Evolutionary conservation across 176 grass and related monocot species (phyloP).

Genomic region (Zea mays): DNA sequence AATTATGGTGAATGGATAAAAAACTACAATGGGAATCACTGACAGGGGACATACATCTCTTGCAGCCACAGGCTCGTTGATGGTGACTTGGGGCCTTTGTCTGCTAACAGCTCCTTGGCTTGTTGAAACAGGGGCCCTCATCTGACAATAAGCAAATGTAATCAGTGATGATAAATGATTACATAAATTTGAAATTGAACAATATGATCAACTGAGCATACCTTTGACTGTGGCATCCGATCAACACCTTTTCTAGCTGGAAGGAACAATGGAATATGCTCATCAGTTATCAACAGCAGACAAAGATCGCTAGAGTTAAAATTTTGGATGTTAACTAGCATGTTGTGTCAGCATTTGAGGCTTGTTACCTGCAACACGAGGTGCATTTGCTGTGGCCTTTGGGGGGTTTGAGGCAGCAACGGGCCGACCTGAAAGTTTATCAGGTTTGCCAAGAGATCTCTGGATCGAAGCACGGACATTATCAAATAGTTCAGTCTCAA

Average conservation of each 20-base stretch:
- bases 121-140: slow-evolving; percentile 38
- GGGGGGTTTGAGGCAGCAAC: slow-evolving; percentile 21
- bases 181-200: neutral
- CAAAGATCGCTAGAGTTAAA: neutral
- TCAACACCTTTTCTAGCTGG: slow-evolving; percentile 54
- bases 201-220: slow-evolving; percentile 13
- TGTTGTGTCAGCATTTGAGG: neutral
- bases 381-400: slow-evolving; percentile 24
- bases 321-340: neutral
- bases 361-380: slow-evolving; percentile 43
- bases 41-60: slow-evolving; percentile 43
- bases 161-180: neutral
- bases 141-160: slow-evolving; percentile 33
- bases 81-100: slow-evolving; percentile 40
- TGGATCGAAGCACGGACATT: slow-evolving; percentile 76
- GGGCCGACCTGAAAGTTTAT: slow-evolving; percentile 34
- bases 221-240: slow-evolving; percentile 61
- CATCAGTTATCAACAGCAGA: slow-evolving; percentile 6
- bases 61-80: slow-evolving; percentile 42
- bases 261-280: slow-evolving; percentile 27
- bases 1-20: no score
- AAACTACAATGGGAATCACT: neutral
- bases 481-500: slow-evolving; percentile 76
- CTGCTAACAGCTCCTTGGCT: slow-evolving; percentile 33
- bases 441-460: slow-evolving; percentile 57